Base-by-base conservation (phyloP, 2,329 filamentous ascomycete species). In the Ceratocystis ficicola region DNA sequence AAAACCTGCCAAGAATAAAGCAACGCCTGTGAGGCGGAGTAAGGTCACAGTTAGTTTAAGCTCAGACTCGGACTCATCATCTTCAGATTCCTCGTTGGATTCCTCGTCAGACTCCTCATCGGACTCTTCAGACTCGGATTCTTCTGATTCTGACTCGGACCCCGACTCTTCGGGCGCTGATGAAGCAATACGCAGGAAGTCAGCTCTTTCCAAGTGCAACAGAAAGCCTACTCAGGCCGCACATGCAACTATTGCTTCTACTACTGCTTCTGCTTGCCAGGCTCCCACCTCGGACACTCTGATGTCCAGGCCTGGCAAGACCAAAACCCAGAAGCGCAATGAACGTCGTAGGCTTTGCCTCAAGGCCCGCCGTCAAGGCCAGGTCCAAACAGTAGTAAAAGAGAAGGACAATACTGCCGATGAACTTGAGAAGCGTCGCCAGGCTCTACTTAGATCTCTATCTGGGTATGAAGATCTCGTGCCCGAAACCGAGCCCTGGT, bases 401-500 rank as follows among this genome's bases (percentile, higher is more conserved):
- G 62, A 64, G 30, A 52, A 64, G n/a, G 30, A 55, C 32, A 52
- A 64, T 20, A 64, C 52, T 32, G 28, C 52, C 17, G 25, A 59
- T 59, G 64, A 65, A 64, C 52, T 44, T n/a, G 62, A 65, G 36
- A 61, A 48, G 41, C 48, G 48, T 17, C 67, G 46, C 28, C 60
- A 66, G 50, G 50, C 63, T 62, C 46, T 65, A 46, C 52, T 66
- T 20, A 28, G 76, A 81, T 80, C 68, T 76, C 80, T 73, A 77
- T 79, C 65, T 77, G 75, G 63, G 77, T 46, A 48, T n/a, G 65
- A 61, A 44, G 57, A 32, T 30, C 25, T 64, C 46, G 44, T 30
- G 17, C 32, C 55, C 12, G 20, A 36, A 61, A 5, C 60, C 44
- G 57, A 46, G 20, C n/a, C n/a, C 7, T n/a, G 32, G n/a, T 17